Base-by-base conservation (phyloP, 2,329 filamentous ascomycete genomes). In the Cytospora piceicola region DNA sequence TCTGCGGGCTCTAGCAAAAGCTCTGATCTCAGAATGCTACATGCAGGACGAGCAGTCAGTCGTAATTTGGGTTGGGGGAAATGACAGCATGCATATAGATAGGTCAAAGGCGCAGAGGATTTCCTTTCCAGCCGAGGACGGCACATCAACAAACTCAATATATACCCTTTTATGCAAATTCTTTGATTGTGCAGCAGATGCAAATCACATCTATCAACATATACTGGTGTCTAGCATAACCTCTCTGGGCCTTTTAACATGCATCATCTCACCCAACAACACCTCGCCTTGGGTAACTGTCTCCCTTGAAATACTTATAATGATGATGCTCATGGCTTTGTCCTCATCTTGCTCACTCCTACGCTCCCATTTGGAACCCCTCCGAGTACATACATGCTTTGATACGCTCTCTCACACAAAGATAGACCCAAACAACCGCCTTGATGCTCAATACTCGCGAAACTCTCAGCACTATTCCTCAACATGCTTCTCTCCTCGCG, bases 251-350 rank as follows among this genome's bases (percentile, higher is more conserved):
- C 39, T 39, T 27, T 42, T 53, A 32, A 67, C 58, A 46, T 64
- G 52, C 53, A 64, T 52, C 58, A 34, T 49, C 54, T 58, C 39
- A 39, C 53, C 55, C 54, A 58, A 64, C 56, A 66, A 68, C 60
- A 59, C 66, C 66, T 60, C 22, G 56, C 59, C 49, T 57, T 63
- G 63, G 52, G 51, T 65, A 57, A 27, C 27, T 61, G 42, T 65
- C 54, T 52, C 36, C 62, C 34, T 61, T 61, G 39, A 24, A 34
- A 58, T 55, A 59, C 59, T 65, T 39, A 58, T 65, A 58, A 62
- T 65, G 57, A 49, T 57, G 36, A 58, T 58, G 36, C 39, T 49
- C 27, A 34, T 57, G 39, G 51, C 30, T 9, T 30, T 54, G 27
- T 63, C 55, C 36, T 57, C 51, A 57, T 51, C 36, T 61, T 55